phyloP scores from a whole-genome alignment of 345 rosid genomes.

The Carallia pectinifolia region DNA sequence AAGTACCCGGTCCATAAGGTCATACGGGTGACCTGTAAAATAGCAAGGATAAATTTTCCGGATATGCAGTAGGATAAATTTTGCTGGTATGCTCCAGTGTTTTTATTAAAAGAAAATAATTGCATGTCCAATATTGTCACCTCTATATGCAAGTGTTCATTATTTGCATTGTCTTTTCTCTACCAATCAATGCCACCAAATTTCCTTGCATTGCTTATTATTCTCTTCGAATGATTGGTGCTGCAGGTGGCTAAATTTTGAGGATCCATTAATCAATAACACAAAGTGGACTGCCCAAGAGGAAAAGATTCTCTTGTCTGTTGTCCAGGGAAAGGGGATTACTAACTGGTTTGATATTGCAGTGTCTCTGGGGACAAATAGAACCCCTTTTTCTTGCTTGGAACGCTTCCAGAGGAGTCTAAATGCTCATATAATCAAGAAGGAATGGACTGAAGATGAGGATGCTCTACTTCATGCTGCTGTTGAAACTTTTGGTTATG shows the following conservation, averaged over 20 bases:
- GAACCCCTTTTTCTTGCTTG: conserved; percentile 92
- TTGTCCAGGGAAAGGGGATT: conserved; percentile 60
- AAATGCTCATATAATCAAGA: conserved; percentile 60
- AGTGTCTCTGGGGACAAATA: conserved; percentile 57
- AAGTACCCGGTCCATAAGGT: conserved; percentile 24
- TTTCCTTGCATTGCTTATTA: background rate
- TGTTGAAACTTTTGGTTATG: conserved; percentile 64
- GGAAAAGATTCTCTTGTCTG: conserved; percentile 55
- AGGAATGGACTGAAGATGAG: conserved; percentile 84
- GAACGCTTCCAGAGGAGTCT: conserved; percentile 79
- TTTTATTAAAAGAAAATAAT: background rate
- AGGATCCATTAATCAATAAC: conserved; percentile 74
- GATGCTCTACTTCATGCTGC: conserved; percentile 77
- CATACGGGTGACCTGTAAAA: conserved; percentile 20
- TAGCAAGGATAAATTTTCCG: too few relatives aligned
- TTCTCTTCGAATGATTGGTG: conserved; percentile 14
- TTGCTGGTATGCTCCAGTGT: conserved; percentile 8
- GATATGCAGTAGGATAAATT: too few relatives aligned
- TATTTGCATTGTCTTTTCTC: conserved; percentile 8
- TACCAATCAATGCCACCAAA: conserved; percentile 1
- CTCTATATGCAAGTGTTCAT: conserved; percentile 10
- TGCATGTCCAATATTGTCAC: conserved; percentile 27
- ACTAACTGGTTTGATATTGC: conserved; percentile 73
- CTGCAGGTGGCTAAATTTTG: conserved; percentile 82
- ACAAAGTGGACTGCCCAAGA: conserved; percentile 61